A percentile compares a stretch with the other conserved stretches of the same genome.
Conservation (phyloP, 331 rosid species). For the Acacia pycnantha region DNA sequence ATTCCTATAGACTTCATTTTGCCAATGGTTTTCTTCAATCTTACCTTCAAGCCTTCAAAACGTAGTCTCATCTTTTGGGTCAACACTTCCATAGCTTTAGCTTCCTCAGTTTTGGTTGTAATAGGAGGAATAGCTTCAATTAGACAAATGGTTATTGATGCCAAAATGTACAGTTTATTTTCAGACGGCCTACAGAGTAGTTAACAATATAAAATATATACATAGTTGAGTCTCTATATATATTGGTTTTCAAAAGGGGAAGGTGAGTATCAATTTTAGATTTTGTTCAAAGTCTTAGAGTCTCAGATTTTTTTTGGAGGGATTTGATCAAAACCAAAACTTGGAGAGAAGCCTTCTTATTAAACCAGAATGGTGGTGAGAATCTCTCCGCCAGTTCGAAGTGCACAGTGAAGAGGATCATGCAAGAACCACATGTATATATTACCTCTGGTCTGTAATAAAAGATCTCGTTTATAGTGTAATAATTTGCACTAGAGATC, state of each 20-base stretch:
- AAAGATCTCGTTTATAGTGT: too few relatives aligned
- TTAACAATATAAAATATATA: not conserved
- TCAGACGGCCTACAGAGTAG: constrained; percentile 32
- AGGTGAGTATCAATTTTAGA: not conserved
- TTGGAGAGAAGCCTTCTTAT: not conserved
- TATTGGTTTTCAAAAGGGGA: not conserved
- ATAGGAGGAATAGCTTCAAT: constrained; percentile 72
- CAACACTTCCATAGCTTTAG: constrained; percentile 55
- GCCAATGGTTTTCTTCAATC: constrained; percentile 76
- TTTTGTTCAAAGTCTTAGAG: not conserved
- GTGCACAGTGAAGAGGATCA: not conserved
- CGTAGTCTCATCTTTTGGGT: constrained; percentile 49
- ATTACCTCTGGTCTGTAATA: too few relatives aligned
- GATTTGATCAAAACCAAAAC: not conserved
- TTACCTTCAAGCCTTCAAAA: constrained; percentile 79
- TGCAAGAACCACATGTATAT: not conserved
- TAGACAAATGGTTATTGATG: constrained; percentile 72
- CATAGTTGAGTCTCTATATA: not conserved
- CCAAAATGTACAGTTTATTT: constrained; percentile 60
- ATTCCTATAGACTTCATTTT: constrained; percentile 81
- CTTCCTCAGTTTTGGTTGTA: constrained; percentile 50
- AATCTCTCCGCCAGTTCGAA: not conserved
- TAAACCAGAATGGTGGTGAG: not conserved
- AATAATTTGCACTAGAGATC: too few relatives aligned
- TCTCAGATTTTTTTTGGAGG: not conserved